phyloP scores from a whole-genome alignment of 495 filamentous ascomycete genomes.

The Penicilliopsis zonata region DNA sequence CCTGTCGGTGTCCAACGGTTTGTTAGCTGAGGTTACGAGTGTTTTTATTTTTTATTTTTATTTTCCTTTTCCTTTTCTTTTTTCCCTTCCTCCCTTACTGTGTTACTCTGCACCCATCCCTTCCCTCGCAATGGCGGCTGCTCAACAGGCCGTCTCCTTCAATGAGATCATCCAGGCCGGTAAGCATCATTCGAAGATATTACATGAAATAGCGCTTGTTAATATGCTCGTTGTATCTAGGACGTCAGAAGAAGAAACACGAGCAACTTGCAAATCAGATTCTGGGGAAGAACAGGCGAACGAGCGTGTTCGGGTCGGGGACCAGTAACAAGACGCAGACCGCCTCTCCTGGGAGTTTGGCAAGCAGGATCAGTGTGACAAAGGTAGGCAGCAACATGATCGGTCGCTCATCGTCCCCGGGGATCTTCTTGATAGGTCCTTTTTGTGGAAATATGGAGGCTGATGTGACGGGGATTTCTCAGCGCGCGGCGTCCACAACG shows the following conservation, averaged over 20 bases:
- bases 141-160: slow-evolving; percentile 42
- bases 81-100: slow-evolving; percentile 2
- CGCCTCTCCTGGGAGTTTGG: slow-evolving; percentile 44
- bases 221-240: slow-evolving; percentile 20
- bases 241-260: slow-evolving; percentile 57
- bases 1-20: too few species aligned
- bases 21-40: too few species aligned
- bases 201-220: not conserved
- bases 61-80: slow-evolving; percentile 3
- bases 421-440: not conserved
- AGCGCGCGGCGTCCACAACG: slow-evolving; percentile 33
- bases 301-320: slow-evolving; percentile 42
- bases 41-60: too few species aligned
- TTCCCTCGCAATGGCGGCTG: slow-evolving; percentile 30
- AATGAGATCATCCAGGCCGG: slow-evolving; percentile 55
- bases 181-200: slow-evolving; percentile 13
- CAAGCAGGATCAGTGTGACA: slow-evolving; percentile 62
- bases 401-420: not conserved
- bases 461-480: slow-evolving; percentile 10
- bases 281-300: slow-evolving; percentile 55
- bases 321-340: slow-evolving; percentile 28
- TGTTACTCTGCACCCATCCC: slow-evolving; percentile 1
- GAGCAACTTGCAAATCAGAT: slow-evolving; percentile 56
- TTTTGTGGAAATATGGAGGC: not conserved
- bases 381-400: too few species aligned